These are phyloP conservation scores for Pistacia vera DNA, from an alignment of 345 rosid genomes.

Conservation along the genomic window DNA sequence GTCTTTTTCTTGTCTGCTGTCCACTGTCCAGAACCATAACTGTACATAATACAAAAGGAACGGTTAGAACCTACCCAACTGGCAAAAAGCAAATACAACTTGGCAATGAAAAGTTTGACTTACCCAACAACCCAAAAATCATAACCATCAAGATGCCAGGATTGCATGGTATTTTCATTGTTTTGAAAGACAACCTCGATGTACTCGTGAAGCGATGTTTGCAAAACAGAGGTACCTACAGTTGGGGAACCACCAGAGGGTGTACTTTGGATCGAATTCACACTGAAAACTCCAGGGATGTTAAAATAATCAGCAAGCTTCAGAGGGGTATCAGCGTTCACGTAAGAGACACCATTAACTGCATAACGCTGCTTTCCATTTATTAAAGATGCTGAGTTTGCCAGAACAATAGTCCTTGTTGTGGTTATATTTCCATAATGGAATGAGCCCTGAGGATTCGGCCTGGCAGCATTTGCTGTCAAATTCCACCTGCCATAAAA, in stretches of 20 bases:
- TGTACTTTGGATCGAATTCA: conserved; percentile 46
- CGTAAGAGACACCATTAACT: conserved; percentile 74
- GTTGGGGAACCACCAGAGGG: conserved; percentile 55
- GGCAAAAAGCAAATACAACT: background rate
- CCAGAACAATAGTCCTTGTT: conserved; percentile 55
- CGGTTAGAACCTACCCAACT: conserved; percentile 14
- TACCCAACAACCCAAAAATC: conserved; percentile 95
- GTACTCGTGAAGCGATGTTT: conserved; percentile 58
- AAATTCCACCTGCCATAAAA: conserved; percentile 68
- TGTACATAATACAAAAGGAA: conserved; percentile 27
- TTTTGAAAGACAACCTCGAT: conserved; percentile 80
- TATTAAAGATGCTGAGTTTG: conserved; percentile 74
- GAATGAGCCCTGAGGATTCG: conserved; percentile 95
- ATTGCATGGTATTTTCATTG: conserved; percentile 64
- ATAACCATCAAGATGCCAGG: conserved; percentile 98
- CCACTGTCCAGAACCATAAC: conserved; percentile 85
- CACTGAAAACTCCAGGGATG: conserved; percentile 69
- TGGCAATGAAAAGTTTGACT: conserved; percentile 25
- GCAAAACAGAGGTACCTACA: conserved; percentile 67
- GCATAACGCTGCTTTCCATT: conserved; percentile 83
- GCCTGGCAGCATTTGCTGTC: conserved; percentile 93
- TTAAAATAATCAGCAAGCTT: conserved; percentile 84
- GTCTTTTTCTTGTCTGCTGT: conserved; percentile 46
- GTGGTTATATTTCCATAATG: conserved; percentile 72
- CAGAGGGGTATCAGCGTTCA: conserved; percentile 76